Conservation (phyloP, 2,329 filamentous ascomycete genomes). For the Nigrospora oryzae region DNA sequence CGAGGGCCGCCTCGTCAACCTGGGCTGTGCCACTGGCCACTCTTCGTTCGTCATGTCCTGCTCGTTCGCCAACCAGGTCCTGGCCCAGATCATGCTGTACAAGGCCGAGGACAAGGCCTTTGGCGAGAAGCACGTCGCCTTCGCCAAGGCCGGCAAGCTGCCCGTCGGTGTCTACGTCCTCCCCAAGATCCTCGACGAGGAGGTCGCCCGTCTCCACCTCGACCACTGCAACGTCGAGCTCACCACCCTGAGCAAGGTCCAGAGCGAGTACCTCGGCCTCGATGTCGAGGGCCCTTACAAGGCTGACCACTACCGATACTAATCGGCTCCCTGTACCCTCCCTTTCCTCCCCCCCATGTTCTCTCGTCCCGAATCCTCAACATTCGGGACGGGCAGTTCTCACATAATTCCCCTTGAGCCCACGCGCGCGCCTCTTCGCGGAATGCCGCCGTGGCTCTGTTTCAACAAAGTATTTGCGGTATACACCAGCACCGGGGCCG, state of each 20-base stretch:
- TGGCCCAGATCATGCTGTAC: conserved; percentile 97
- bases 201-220: conserved; percentile 91
- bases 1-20: conserved; percentile 97
- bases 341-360: neutral
- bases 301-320: conserved; percentile 77
- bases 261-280: conserved; percentile 93
- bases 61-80: conserved; percentile 99
- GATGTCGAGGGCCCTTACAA: conserved; percentile 88
- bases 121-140: conserved; percentile 91
- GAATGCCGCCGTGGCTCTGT: neutral
- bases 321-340: conserved; percentile 26
- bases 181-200: conserved; percentile 98
- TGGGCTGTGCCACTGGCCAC: conserved; percentile 98
- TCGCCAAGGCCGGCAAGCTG: conserved; percentile 86
- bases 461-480: conserved; percentile 17
- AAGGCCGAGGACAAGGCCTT: conserved; percentile 85
- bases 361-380: neutral
- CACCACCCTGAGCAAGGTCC: conserved; percentile 71
- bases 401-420: too few species aligned
- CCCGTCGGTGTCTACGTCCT: conserved; percentile 89
- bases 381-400: neutral
- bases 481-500: conserved; percentile 13
- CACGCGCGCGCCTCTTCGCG: too few species aligned
- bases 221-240: conserved; percentile 92
- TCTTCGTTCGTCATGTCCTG: conserved; percentile 99